phyloP scores from a whole-genome alignment of 805 yeast genomes.

The Suhomyces prunicola region DNA sequence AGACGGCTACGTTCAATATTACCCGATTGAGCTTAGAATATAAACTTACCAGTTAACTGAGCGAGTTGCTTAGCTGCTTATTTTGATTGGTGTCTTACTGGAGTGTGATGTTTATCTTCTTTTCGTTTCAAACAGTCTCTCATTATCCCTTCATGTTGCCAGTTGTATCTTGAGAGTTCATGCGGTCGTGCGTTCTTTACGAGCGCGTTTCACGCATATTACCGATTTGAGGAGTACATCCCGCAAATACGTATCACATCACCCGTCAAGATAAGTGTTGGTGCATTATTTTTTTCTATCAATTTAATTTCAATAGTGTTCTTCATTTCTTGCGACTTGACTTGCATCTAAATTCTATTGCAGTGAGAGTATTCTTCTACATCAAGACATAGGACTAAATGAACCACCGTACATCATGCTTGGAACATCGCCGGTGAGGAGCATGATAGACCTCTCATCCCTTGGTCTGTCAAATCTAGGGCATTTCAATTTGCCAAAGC shows the following conservation, averaged over 20 bases:
- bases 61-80: background rate
- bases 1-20: background rate
- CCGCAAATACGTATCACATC: background rate
- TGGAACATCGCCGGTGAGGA: background rate
- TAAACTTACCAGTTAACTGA: background rate
- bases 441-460: background rate
- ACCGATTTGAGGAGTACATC: background rate
- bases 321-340: background rate
- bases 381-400: background rate
- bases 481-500: background rate
- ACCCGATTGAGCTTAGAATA: background rate
- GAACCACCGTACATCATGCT: background rate
- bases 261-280: background rate
- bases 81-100: background rate
- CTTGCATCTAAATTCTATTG: background rate
- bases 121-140: background rate
- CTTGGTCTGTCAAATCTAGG: background rate
- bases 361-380: background rate
- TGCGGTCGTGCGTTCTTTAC: background rate
- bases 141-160: background rate
- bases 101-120: background rate
- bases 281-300: background rate
- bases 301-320: background rate
- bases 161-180: background rate
- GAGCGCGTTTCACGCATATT: background rate